Conservation (phyloP, 108 stramenopile species). For the Discostella pseudostelligera region DNA sequence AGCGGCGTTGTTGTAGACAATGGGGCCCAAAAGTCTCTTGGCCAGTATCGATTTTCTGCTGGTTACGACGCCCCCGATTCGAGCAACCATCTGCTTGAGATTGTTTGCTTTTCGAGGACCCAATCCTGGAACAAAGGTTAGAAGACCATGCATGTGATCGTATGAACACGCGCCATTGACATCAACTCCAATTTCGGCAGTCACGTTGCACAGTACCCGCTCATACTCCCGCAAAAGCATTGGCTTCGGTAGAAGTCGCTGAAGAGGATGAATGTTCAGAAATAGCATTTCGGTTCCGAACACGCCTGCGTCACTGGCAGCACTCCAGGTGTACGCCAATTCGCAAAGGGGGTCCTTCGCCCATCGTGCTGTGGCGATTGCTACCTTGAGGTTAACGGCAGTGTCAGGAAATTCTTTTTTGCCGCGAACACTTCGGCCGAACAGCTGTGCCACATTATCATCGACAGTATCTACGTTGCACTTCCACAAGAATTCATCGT, state of each 20-base stretch:
- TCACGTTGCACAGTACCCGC: slow-evolving; percentile 76
- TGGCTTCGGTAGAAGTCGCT: slow-evolving; percentile 79
- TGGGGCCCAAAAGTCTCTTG: slow-evolving; percentile 69
- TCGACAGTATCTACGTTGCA: slow-evolving; percentile 85
- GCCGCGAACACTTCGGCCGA: slow-evolving; percentile 80
- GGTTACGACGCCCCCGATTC: slow-evolving; percentile 65
- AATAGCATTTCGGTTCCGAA: slow-evolving; percentile 91
- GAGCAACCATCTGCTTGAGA: slow-evolving; percentile 72
- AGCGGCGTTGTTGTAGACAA: slow-evolving; percentile 91
- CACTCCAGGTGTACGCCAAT: slow-evolving; percentile 86
- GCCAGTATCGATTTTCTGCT: slow-evolving; percentile 63
- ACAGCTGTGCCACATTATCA: slow-evolving; percentile 81
- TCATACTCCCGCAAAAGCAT: slow-evolving; percentile 82
- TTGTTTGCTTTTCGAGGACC: slow-evolving; percentile 92
- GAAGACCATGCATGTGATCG: slow-evolving; percentile 72
- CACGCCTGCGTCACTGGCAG: slow-evolving; percentile 75
- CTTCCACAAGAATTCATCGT: slow-evolving; percentile 76
- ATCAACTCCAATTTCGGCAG: slow-evolving; percentile 89
- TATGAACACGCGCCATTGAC: slow-evolving; percentile 71
- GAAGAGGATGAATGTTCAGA: slow-evolving; percentile 87
- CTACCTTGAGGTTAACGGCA: slow-evolving; percentile 71
- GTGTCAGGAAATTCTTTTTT: slow-evolving; percentile 92
- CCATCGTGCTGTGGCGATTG: slow-evolving; percentile 83
- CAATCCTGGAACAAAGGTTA: slow-evolving; percentile 92
- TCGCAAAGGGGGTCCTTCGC: slow-evolving; percentile 87